Evolutionary conservation across 2,329 filamentous ascomycete genomes (phyloP), one percentile per base, ranked within the genome.

Genomic region (Cercospora berteroae): DNA sequence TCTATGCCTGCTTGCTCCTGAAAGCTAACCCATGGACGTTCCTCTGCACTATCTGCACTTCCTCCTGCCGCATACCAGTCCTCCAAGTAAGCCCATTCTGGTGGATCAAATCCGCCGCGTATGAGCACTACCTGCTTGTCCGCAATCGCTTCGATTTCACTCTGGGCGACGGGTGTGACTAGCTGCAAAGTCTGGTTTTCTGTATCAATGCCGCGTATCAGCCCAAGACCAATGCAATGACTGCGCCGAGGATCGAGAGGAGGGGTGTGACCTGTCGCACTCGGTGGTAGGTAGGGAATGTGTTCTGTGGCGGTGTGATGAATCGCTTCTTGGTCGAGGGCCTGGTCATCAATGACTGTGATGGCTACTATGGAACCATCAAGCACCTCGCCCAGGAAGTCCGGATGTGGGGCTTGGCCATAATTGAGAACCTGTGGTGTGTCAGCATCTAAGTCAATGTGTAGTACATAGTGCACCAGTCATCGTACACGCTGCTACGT

Each of bases 301-400:
- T 82, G 81, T 73, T 88, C 86, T 0, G 82, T 81, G 3, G 82
- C 80, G 4, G 80, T 81, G 5, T 77, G 75, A 0, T 81, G 73
- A 1, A 85, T 67, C 72, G 1, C 70, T 64, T 44, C 74, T 69
- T 42, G 27, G 39, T 66, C 52, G 60, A 62, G 56, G 23, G 33
- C 9, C 23, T 65, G 23, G 3, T 66, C 63, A 62, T 90, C 86
- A 7, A 91, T 80, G 31, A 85, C 83, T 0, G 92, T 86, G 6
- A 91, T 80, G 0, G 90, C 88, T 0, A 94, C 79, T 0, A 93
- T 76, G n/a, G 86, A 86, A 16, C 91, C 91, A 71, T 91, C 89
- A 52, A 94, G 86, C 0, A 88, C 83, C 48, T 90, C 88, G 0
- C 83, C 81, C 1, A 94, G 77, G 6, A 90, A 80, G 4, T 85